Evolutionary conservation across 2,329 filamentous ascomycete genomes (phyloP), one percentile per base, ranked within the genome.

Genomic region (Chaetomium globosum): DNA sequence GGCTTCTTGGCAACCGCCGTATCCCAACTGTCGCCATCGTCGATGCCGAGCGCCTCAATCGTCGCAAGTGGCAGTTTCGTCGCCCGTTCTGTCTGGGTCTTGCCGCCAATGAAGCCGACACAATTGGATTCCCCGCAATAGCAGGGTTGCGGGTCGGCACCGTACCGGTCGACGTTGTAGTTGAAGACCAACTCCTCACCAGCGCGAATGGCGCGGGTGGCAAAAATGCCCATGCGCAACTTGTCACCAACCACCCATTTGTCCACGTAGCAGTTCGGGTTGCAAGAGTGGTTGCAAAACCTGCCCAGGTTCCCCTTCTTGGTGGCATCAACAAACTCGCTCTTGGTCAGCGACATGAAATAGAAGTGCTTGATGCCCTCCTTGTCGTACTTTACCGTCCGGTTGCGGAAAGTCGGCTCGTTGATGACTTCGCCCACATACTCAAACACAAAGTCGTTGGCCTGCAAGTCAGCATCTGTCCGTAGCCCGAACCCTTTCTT

Each of bases 341-440:
- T 91, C 77, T 96, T 96, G 75, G 88, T 96, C 68, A 99, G 87
- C 31, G 95, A 98, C 95, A 99, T 99, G 81, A 99, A 99, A 79
- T 99, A 99, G 77, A 99, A 99, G 79, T 99, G 95, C 77, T 96
- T 97, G 83, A 99, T 97, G 67, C 93, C 93, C 77, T 98, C 92
- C 56, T 95, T 86, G 75, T 97, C 93, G 78, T 99, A 99, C 74
- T 96, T 90, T 48, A 92, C 81, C 88, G 96, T 97, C 67, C 95
- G 92, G 65, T 88, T 87, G 63, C 93, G 90, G 75, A 98, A 98
- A 12, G 90, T 90, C 33, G 87, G 85, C 78, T 99, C 94, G 73
- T 96, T 94, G 76, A 99, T 97, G 72, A 98, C 95, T 79, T 99
- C 95, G 72, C 95, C 95, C 72, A 99, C 94, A 77, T 99, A 99